phyloP scores from a whole-genome alignment of 768 basidiomycete species.

The Suillus weaverae region DNA sequence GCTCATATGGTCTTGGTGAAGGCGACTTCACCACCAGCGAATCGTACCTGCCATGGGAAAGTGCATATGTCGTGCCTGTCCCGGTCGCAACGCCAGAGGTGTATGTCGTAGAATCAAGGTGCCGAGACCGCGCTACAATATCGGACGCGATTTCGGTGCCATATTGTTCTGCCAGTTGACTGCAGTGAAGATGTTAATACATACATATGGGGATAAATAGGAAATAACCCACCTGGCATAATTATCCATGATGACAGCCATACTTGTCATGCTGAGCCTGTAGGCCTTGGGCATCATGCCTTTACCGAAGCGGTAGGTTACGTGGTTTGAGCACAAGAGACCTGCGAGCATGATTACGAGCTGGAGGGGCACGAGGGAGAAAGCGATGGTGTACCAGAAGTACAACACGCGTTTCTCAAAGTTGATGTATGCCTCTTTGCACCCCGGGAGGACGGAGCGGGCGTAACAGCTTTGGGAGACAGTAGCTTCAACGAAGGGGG shows the following conservation, averaged over 20 bases:
- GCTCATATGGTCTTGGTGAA: background rate
- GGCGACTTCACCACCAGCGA: background rate
- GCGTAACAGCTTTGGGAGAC: constrained; percentile 74
- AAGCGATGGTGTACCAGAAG: constrained; percentile 66
- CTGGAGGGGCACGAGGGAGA: constrained; percentile 69
- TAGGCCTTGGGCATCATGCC: constrained; percentile 63
- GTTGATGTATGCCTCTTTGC: constrained; percentile 61
- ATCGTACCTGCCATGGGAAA: constrained; percentile 46
- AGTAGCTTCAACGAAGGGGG: constrained; percentile 79
- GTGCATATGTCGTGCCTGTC: constrained; percentile 36
- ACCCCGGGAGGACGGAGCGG: constrained; percentile 68
- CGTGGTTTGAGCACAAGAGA: constrained; percentile 77
- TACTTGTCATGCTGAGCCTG: constrained; percentile 66
- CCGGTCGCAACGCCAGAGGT: background rate
- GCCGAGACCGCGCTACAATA: constrained; percentile 54
- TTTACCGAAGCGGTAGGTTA: constrained; percentile 86
- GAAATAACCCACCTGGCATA: constrained; percentile 61
- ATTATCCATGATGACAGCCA: constrained; percentile 84
- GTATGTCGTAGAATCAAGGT: constrained; percentile 34
- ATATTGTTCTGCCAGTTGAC: constrained; percentile 75
- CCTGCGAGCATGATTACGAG: constrained; percentile 60
- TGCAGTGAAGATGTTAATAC: constrained; percentile 21
- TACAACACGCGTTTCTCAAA: constrained; percentile 56
- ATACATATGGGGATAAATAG: background rate
- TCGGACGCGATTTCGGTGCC: constrained; percentile 64